Evolutionary conservation across 495 filamentous ascomycete species (phyloP), one percentile per base, ranked within the genome.

Genomic region (Choiromyces venosus): DNA sequence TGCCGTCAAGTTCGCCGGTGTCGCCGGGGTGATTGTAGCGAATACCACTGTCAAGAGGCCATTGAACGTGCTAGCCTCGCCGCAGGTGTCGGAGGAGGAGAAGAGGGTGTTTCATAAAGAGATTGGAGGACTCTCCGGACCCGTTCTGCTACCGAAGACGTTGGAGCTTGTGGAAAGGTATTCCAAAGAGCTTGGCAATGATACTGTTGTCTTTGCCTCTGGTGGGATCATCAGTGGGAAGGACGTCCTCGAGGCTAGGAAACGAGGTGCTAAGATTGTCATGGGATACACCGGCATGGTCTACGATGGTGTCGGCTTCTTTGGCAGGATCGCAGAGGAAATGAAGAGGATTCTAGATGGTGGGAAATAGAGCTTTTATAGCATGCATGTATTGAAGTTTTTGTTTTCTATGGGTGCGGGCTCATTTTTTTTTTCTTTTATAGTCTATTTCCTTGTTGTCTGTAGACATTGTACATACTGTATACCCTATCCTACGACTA

Each of bases 21-120:
- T 97, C 6, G 93, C 96, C 74, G 95, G 95, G 0, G 89, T 99
- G 6, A 96, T 98, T 77, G 94, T 99, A n/a, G 94, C 93, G 0
- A 99, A 99, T 83, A 99, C 95, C 0, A 99, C 95, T 3, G 96
- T 93, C 82, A 86, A 87, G 72, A 87, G 95, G 18, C 88, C 90
- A 2, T 88, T 87, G 4, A 82, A 91, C n/a, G 80, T 92, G 12
- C 88, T 92, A 19, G 80, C 86, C 42, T 89, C 88, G 10, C 88
- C 89, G 70, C 82, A 84, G 44, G 84, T 95, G 21, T 87, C 90
- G 0, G 74, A 83, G 5, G 88, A 87, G 75, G 94, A 98, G 80
- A 86, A 88, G 78, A 77, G 83, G 65, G 85, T 88, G 0, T 76
- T 97, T 67, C 84, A 65, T 12, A 44, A 84, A 35, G 93, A 99